Base-by-base conservation (phyloP, 805 yeast species). In the Wickerhamiella australiensis region DNA sequence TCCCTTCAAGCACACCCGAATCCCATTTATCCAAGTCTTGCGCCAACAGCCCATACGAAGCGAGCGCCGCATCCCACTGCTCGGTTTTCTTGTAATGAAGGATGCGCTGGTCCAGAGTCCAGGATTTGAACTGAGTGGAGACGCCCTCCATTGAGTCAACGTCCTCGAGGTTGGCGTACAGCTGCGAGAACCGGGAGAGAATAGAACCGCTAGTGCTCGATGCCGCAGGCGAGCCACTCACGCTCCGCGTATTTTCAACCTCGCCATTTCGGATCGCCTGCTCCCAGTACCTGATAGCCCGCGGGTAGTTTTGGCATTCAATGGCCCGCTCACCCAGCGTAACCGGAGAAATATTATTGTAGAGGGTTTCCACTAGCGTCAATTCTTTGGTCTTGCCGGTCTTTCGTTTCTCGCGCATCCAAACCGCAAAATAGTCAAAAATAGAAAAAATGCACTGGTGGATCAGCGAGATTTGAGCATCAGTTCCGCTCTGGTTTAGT, bases 81-180 rank as follows among this genome's bases (percentile, higher is more conserved):
- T 84, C 86, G 45, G 85, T 80, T 56, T 84, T 87, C 56, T 86
- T 92, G 48, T 90, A 78, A 51, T 85, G 85, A 5, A 79, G 70
- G 22, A 88, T 73, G 60, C 85, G 84, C 53, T 87, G 88, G n/a
- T 77, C 74, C 41, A 86, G 66, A 54, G 78, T 77, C 37, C 78
- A 76, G 0, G 82, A 74, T 2, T 66, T 78, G 56, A 85, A 81
- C 52, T 74, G 74, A 52, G 84, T 79, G 50, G 88, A 67, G 3
- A 85, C 78, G 20, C 98, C 99, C 60, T 84, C 88, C 27, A 92
- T 70, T 0, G 95, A 80, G 67, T 92, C 99, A 33, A 80, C 73
- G 59, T 94, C 98, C 57, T 86, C 90, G 45, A 92, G 77, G 51
- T 78, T 82, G 6, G 95, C 57, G 36, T 58, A 56, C 13, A 41